Conservation (phyloP, 345 rosid species). For the Hypericum androsaemum region DNA sequence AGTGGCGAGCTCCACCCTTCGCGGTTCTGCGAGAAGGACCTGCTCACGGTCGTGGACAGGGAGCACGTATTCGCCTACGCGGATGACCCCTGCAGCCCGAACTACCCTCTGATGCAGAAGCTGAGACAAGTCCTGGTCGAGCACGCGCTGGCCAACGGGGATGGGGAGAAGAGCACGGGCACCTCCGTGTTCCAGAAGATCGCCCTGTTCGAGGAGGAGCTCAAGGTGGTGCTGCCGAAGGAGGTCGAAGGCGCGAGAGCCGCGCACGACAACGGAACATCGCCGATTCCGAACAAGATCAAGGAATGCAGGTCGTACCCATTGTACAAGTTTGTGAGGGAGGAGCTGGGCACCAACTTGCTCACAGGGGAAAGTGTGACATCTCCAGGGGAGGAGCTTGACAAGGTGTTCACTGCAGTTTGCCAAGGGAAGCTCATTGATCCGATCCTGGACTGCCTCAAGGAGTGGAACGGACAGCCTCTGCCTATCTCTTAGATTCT, state of each 20-base stretch:
- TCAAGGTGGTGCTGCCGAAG: constrained; percentile 17
- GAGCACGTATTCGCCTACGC: constrained; percentile 17
- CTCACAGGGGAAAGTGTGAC: constrained; percentile 17
- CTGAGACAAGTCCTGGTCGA: constrained; percentile 28
- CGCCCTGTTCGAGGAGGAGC: constrained; percentile 16
- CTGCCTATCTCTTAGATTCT: constrained; percentile 13
- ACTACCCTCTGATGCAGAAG: constrained; percentile 22
- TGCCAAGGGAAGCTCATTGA: constrained; percentile 23
- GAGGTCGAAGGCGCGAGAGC: constrained; percentile 20
- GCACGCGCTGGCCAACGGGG: constrained; percentile 19
- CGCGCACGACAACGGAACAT: constrained; percentile 17
- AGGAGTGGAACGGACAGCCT: constrained; percentile 25
- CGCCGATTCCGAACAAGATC: constrained; percentile 16
- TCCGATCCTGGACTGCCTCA: constrained; percentile 21
- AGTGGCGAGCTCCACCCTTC: constrained; percentile 28
- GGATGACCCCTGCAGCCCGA: constrained; percentile 26
- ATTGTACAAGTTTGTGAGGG: constrained; percentile 27
- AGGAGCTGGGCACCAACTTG: constrained; percentile 16
- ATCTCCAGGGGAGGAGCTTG: constrained; percentile 24
- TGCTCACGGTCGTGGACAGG: constrained; percentile 19
- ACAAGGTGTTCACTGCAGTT: constrained; percentile 23
- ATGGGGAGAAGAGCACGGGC: constrained; percentile 13
- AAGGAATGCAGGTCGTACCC: constrained; percentile 26
- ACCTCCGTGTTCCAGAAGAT: constrained; percentile 23
- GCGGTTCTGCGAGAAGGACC: constrained; percentile 22